Base-by-base conservation (phyloP, 2,329 filamentous ascomycete genomes). In the Pestalotiopsis sp. region DNA sequence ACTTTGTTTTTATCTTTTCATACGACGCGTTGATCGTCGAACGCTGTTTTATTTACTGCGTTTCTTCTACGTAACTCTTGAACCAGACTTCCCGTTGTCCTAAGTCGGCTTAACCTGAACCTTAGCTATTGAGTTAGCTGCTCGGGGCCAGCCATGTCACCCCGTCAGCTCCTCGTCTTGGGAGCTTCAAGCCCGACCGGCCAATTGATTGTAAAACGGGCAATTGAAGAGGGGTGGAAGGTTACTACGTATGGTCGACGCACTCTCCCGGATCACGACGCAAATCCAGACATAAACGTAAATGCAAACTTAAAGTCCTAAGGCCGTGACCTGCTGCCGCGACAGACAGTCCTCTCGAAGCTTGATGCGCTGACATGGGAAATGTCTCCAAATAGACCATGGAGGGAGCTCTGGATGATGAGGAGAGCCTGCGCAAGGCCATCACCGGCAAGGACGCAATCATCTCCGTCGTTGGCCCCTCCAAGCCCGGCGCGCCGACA, bases 141-240 rank as follows among this genome's bases (percentile, higher is more conserved):
- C 14, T 45, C 1, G 41, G 13, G 4, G 5, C 17, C 41, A n/a
- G 14, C 14, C 41, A 9, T 59, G 57, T 4, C 23, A 14, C 23
- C 3, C 20, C 4, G 60, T 5, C 23, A 41, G 60, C 60, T 63
- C 12, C 60, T 63, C 17, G 38, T 63, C 27, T 20, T 63, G 12
- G 60, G 60, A n/a, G 60, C 60, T 5, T 23, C 60, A 12, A 41
- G 60, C 27, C 60, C 60, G n/a, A 63, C 60, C 13, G 60, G 60
- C 2, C 60, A 63, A 23, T 27, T 45, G 17, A 12, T 49, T 41
- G 60, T 63, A 1, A n/a, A 45, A 7, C 60, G 27, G 31, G 60
- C 60, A 12, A 25, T 63, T 1, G 31, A 63, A 41, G 11, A 27
- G 6, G 36, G n/a, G 3, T 63, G 57, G 57, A n/a, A 59, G 9